Conservation (phyloP, 106 monocot species). For the Dioscorea zingiberensis region DNA sequence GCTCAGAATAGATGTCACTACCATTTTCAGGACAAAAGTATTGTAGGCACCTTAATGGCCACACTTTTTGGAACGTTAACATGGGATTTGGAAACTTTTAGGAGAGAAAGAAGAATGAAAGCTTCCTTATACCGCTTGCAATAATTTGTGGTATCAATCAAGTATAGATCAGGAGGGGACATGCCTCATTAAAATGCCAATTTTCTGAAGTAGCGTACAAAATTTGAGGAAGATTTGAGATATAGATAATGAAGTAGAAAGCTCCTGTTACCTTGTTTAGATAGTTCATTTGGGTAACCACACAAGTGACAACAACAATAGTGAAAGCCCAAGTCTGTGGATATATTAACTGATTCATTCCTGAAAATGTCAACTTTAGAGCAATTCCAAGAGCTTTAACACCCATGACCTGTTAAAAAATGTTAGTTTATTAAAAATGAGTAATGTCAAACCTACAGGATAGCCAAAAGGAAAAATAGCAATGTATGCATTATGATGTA, state of each 20-base stretch:
- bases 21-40: too few relatives aligned
- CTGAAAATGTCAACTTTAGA: conserved; percentile 82
- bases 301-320: conserved; percentile 58
- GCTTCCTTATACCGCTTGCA: too few relatives aligned
- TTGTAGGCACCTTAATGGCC: too few relatives aligned
- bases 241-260: neutral
- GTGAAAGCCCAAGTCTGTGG: conserved; percentile 81
- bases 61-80: too few relatives aligned
- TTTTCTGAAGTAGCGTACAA: too few relatives aligned
- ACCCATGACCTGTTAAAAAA: conserved; percentile 70
- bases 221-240: too few relatives aligned
- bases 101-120: too few relatives aligned
- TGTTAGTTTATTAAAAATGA: neutral
- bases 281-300: conserved; percentile 89
- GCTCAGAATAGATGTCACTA: too few relatives aligned
- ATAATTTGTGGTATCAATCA: too few relatives aligned
- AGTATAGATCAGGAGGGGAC: too few relatives aligned
- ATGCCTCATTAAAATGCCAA: too few relatives aligned
- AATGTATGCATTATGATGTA: neutral
- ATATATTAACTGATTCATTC: conserved; percentile 84
- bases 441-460: neutral
- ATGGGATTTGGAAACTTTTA: too few relatives aligned
- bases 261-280: conserved; percentile 61
- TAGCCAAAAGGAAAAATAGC: neutral
- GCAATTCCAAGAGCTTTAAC: conserved; percentile 90